Evolutionary conservation across 192 early-diverging fungal species (phyloP).

Genomic region (Coemansia brasiliensis): DNA sequence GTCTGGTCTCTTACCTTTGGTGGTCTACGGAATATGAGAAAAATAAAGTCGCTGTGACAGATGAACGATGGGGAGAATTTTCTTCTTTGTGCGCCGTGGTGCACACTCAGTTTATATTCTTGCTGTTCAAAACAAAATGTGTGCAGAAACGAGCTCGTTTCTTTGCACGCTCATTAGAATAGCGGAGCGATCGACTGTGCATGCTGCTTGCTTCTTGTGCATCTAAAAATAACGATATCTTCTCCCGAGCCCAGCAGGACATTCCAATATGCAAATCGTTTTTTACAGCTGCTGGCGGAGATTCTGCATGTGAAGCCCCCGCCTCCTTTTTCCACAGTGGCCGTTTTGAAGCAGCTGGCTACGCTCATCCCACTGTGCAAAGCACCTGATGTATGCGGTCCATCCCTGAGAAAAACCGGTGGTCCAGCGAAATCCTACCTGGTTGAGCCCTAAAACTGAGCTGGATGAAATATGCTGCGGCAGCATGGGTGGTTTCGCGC

Average conservation of each 20-base stretch:
- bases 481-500: not conserved
- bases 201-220: constrained; percentile 14
- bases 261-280: constrained; percentile 2
- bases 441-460: not conserved
- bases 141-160: constrained; percentile 11
- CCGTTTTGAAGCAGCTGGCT: not conserved
- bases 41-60: constrained; percentile 40
- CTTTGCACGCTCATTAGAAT: constrained; percentile 20
- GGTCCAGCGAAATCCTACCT: not conserved
- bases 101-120: constrained; percentile 34
- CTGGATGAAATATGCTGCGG: not conserved
- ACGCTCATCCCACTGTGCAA: not conserved
- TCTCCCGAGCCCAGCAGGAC: constrained; percentile 4
- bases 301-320: constrained; percentile 7
- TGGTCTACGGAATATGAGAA: constrained; percentile 26
- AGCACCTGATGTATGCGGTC: not conserved
- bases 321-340: not conserved
- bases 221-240: constrained; percentile 22
- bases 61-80: constrained; percentile 30
- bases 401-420: not conserved
- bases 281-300: not conserved
- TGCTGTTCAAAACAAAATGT: constrained; percentile 25
- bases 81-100: constrained; percentile 24
- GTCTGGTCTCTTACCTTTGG: constrained; percentile 28
- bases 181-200: constrained; percentile 34